These are phyloP conservation scores for Leccinum subgranulosum DNA, from an alignment of 768 basidiomycete species.

Conservation along the genomic window DNA sequence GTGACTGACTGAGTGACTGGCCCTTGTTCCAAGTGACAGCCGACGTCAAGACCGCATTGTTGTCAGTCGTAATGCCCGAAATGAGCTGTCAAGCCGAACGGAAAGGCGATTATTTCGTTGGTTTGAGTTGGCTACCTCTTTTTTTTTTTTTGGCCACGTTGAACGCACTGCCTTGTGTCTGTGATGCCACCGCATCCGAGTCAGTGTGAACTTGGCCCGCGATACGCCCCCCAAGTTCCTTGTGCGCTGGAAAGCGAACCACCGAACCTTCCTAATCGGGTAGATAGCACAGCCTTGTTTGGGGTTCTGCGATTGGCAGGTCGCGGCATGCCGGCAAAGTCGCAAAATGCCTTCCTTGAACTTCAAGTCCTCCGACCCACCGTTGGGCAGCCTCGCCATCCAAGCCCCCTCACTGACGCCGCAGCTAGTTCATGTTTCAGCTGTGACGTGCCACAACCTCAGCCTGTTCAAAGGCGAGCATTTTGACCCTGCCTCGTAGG, in stretches of 20 bases:
- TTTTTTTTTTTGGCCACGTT: background rate
- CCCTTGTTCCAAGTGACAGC: constrained; percentile 18
- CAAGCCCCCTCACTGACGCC: constrained; percentile 59
- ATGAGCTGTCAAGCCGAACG: constrained; percentile 22
- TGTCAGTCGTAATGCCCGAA: constrained; percentile 14
- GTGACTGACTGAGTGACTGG: background rate
- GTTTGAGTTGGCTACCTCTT: background rate
- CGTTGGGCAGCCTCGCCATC: constrained; percentile 64
- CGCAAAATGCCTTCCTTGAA: constrained; percentile 36
- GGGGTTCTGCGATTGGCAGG: constrained; percentile 21
- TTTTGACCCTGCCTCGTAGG: constrained; percentile 1
- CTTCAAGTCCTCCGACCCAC: constrained; percentile 39
- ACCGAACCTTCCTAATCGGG: constrained; percentile 33
- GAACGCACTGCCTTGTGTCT: background rate
- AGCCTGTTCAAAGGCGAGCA: constrained; percentile 66
- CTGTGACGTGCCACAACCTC: constrained; percentile 70
- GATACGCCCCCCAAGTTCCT: background rate
- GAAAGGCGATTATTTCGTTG: background rate
- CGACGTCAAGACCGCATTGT: constrained; percentile 22
- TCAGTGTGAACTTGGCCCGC: background rate
- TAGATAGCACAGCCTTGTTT: constrained; percentile 12
- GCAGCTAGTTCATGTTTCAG: constrained; percentile 69
- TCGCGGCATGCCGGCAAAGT: constrained; percentile 28
- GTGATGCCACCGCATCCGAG: background rate
- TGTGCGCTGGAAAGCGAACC: constrained; percentile 1